These are phyloP conservation scores for Circinella umbellata DNA, from an alignment of 371 early-diverging fungal genomes.

Conservation along the genomic window DNA sequence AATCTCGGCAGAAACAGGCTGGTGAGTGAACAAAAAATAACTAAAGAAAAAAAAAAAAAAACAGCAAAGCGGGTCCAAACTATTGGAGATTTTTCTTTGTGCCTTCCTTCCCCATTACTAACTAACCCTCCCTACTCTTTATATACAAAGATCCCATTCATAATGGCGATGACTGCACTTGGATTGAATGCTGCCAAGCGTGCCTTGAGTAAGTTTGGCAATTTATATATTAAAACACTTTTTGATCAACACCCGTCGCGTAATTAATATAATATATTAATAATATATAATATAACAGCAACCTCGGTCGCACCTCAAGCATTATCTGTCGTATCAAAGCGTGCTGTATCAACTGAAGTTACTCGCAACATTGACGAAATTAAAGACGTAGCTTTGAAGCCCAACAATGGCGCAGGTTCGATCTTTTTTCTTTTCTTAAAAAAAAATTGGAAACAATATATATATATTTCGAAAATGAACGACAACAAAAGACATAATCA, in stretches of 20 bases:
- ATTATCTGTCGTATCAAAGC: slow-evolving; percentile 32
- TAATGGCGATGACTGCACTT: slow-evolving; percentile 48
- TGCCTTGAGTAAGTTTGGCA: slow-evolving; percentile 46
- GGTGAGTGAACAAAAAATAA: not conserved
- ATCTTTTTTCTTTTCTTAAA: not conserved
- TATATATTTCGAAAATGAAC: not conserved
- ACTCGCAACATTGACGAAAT: slow-evolving; percentile 54
- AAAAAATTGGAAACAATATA: not conserved
- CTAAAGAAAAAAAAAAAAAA: not conserved
- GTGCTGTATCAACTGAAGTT: slow-evolving; percentile 52
- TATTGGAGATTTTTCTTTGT: not conserved
- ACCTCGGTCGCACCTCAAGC: slow-evolving; percentile 34
- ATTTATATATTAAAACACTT: not conserved
- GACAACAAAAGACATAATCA: not conserved
- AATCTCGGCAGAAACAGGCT: not conserved
- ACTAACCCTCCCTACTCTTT: slow-evolving; percentile 46
- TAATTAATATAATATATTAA: not conserved
- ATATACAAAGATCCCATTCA: slow-evolving; percentile 20
- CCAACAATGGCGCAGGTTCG: slow-evolving; percentile 54
- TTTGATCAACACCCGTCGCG: not conserved
- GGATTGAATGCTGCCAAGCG: slow-evolving; percentile 56
- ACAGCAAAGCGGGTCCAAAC: too few species aligned
- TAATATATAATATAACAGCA: slow-evolving; percentile 22
- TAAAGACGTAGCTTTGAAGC: slow-evolving; percentile 51
- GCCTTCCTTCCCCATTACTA: slow-evolving; percentile 13